Conservation (phyloP, 192 early-diverging fungal species). For the Cetraspora pellucida region DNA sequence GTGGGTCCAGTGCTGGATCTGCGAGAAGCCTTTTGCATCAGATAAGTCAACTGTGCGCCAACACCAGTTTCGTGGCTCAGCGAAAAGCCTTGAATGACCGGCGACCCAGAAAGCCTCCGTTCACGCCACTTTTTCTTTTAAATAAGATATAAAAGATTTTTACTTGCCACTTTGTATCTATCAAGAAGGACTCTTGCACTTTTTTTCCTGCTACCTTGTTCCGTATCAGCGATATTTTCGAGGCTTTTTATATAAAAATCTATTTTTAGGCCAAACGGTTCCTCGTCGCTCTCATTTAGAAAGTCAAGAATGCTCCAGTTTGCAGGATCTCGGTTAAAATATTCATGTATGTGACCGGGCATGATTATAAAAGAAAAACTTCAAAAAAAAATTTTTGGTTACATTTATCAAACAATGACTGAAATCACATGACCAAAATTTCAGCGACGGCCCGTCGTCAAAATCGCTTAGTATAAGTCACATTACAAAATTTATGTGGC, state of each 20-base stretch:
- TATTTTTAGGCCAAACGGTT: constrained; percentile 1
- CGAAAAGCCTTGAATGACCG: constrained; percentile 27
- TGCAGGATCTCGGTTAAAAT: constrained; percentile 9
- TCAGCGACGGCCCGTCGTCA: no score
- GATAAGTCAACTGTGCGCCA: constrained; percentile 27
- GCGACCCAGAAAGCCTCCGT: constrained; percentile 2
- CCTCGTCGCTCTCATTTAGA: background rate
- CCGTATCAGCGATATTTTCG: background rate
- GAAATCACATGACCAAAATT: no score
- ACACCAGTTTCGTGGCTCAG: constrained; percentile 34
- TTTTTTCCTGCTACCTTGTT: constrained; percentile 6
- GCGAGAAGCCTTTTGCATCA: constrained; percentile 23
- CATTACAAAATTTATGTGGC: no score
- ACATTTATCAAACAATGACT: no score
- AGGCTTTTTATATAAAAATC: constrained; percentile 7
- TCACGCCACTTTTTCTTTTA: constrained; percentile 18
- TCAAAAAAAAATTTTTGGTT: no score
- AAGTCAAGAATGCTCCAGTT: background rate
- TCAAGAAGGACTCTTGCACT: constrained; percentile 9
- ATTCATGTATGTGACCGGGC: constrained; percentile 1
- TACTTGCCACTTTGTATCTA: constrained; percentile 25
- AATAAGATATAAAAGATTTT: constrained; percentile 21
- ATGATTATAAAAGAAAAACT: no score
- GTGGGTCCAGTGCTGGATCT: constrained; percentile 28
- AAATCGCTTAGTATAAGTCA: no score